Evolutionary conservation across 768 basidiomycete species (phyloP).

Genomic region (Amanita rimosa): DNA sequence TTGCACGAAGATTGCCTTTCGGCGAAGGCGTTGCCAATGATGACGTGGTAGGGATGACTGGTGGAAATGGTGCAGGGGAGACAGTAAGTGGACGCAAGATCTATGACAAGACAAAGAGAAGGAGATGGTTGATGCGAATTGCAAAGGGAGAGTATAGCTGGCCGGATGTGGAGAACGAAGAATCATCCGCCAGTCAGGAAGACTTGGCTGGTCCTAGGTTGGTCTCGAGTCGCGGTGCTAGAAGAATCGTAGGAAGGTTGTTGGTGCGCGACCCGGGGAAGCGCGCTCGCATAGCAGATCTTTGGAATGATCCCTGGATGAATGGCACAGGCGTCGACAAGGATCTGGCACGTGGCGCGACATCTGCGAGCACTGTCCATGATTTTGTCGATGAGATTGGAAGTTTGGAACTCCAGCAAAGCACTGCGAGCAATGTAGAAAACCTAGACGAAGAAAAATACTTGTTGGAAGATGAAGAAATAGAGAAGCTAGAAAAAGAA

Average conservation of each 20-base stretch:
- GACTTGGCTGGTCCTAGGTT: conserved; percentile 25
- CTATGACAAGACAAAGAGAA: conserved; percentile 20
- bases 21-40: conserved; percentile 31
- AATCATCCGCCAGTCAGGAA: conserved; percentile 11
- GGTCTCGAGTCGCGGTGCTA: conserved; percentile 32
- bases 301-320: conserved; percentile 54
- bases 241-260: conserved; percentile 44
- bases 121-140: conserved; percentile 65
- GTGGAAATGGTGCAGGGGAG: conserved; percentile 16
- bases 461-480: conserved; percentile 7
- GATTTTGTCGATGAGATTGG: conserved; percentile 7
- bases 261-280: conserved; percentile 61
- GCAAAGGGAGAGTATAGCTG: conserved; percentile 73
- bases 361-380: conserved; percentile 7
- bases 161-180: conserved; percentile 26
- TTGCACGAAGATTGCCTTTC: conserved; percentile 66
- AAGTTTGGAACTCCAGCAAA: conserved; percentile 3
- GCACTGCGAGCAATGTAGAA: background rate
- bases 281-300: conserved; percentile 46
- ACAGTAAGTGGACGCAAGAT: conserved; percentile 14
- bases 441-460: background rate
- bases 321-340: conserved; percentile 15
- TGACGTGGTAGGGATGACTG: conserved; percentile 28
- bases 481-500: conserved; percentile 15
- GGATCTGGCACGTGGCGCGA: conserved; percentile 1